These are phyloP conservation scores for Aspergillus neotritici DNA, from an alignment of 2,329 filamentous ascomycete genomes.

Conservation along the genomic window DNA sequence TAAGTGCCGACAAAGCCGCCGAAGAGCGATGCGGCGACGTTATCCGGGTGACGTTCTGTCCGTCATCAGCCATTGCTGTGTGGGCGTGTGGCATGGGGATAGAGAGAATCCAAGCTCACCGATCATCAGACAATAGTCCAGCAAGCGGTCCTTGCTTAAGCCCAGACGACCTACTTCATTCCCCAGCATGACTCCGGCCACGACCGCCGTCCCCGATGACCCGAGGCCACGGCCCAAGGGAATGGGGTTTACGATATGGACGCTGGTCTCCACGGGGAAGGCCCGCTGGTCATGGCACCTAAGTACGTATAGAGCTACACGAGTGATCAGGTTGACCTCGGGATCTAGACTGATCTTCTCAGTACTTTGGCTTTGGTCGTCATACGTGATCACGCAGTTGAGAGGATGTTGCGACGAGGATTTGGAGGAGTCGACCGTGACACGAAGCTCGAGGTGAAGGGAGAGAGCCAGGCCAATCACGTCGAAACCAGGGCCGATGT, in stretches of 20 bases:
- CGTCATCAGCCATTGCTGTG: neutral
- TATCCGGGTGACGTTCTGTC: slow-evolving; percentile 75
- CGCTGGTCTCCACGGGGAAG: slow-evolving; percentile 80
- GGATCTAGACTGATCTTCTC: slow-evolving; percentile 76
- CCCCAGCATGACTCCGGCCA: slow-evolving; percentile 87
- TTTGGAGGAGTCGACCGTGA: slow-evolving; percentile 63
- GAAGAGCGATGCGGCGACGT: slow-evolving; percentile 89
- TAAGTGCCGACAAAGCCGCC: slow-evolving; percentile 97
- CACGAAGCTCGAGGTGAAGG: slow-evolving; percentile 83
- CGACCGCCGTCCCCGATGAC: slow-evolving; percentile 92
- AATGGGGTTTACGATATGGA: slow-evolving; percentile 94
- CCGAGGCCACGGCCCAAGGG: slow-evolving; percentile 86
- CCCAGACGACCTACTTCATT: slow-evolving; percentile 80
- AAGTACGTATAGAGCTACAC: slow-evolving; percentile 89
- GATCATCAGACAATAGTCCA: slow-evolving; percentile 98
- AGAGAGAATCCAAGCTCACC: slow-evolving; percentile 45
- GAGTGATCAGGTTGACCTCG: slow-evolving; percentile 85
- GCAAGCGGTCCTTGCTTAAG: slow-evolving; percentile 71
- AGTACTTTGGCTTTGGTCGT: slow-evolving; percentile 67
- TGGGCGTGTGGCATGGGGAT: neutral
- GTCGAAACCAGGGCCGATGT: slow-evolving; percentile 96
- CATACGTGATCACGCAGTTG: slow-evolving; percentile 83
- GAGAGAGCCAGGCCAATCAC: slow-evolving; percentile 90
- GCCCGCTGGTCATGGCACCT: slow-evolving; percentile 80
- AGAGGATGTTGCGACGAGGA: slow-evolving; percentile 31